Evolutionary conservation across 768 basidiomycete genomes (phyloP).

Genomic region (Dioszegia aurantiaca): DNA sequence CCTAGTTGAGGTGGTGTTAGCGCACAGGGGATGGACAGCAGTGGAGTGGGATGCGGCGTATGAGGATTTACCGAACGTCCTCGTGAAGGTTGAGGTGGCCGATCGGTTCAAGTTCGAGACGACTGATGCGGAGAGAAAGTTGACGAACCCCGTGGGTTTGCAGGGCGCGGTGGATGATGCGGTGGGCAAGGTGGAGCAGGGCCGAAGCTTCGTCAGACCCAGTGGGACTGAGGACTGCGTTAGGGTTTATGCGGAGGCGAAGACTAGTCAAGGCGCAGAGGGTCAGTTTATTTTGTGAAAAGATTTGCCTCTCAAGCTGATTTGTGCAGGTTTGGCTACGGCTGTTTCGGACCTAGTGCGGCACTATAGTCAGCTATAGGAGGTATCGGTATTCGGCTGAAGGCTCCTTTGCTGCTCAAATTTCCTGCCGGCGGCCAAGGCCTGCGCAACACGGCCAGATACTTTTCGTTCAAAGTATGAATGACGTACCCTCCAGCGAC

Average conservation of each 20-base stretch:
- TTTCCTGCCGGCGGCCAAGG: no score
- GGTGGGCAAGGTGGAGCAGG: constrained; percentile 71
- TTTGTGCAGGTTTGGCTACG: background rate
- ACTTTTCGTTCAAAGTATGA: no score
- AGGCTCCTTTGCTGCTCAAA: no score
- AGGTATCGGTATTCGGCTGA: no score
- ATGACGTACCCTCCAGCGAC: no score
- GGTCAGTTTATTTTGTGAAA: constrained; percentile 59
- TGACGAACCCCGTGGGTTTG: constrained; percentile 73
- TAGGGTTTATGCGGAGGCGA: constrained; percentile 92
- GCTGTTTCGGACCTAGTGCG: constrained; percentile 7
- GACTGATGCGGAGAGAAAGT: constrained; percentile 84
- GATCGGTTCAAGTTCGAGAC: constrained; percentile 83
- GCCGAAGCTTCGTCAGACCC: constrained; percentile 89
- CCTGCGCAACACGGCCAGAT: no score
- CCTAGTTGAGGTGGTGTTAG: constrained; percentile 85
- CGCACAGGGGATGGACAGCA: constrained; percentile 75
- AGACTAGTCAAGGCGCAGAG: constrained; percentile 68
- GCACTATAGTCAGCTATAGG: constrained; percentile 7
- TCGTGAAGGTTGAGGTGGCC: constrained; percentile 85
- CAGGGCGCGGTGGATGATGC: constrained; percentile 80
- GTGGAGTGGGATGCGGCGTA: constrained; percentile 93
- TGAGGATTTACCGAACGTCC: constrained; percentile 85
- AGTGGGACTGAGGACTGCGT: constrained; percentile 99
- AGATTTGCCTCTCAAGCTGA: constrained; percentile 1